Base-by-base conservation (phyloP, 2,329 filamentous ascomycete genomes). In the Sarocladium kiliense region DNA sequence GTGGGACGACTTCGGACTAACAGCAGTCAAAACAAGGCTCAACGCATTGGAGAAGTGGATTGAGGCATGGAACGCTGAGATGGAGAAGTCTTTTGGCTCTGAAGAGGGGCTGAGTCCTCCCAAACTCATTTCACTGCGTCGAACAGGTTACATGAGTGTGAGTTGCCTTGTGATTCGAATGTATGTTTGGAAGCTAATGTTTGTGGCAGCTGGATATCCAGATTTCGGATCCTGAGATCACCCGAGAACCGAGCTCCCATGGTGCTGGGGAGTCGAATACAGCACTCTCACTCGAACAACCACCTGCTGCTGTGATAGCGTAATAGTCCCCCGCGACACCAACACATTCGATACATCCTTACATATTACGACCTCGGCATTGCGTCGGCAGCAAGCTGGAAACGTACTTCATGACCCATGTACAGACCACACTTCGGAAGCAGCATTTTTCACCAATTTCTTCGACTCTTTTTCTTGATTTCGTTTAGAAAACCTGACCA, bases 1-100 rank as follows among this genome's bases (percentile, higher is more conserved):
- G 32, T 97, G 91, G 91, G 94, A 99, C 57, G 93, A 97, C 66
- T 64, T 93, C 21, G 91, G 93, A 1, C 72, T 90, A 34, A 89
- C 89, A 3, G 84, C 80, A 9, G 81, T 88, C 57, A 97, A 97
- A 74, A 75, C 77, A 21, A 80, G 86, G 55, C 69, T 96, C 45
- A 80, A 78, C 55, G 78, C 74, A 10, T 73, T 97, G 18, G 94
- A 99, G 71, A 71, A 69, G 36, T 96, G 89, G 85, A 81, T 99
- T 54, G 88, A 95, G 60, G 79, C 84, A 57, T 97, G 93, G 92
- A 99, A 99, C 68, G 67, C 69, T 9, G 82, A 89, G 58, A 82
- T 85, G 78, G 82, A 84, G 64, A 80, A 79, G 67, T 73, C 76
- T 4, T 63, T 74, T 54, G 73, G 75, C 21, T 73, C 74, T 3